These are phyloP conservation scores for Epichloe sibirici DNA, from an alignment of 2,329 filamentous ascomycete genomes.

Conservation along the genomic window DNA sequence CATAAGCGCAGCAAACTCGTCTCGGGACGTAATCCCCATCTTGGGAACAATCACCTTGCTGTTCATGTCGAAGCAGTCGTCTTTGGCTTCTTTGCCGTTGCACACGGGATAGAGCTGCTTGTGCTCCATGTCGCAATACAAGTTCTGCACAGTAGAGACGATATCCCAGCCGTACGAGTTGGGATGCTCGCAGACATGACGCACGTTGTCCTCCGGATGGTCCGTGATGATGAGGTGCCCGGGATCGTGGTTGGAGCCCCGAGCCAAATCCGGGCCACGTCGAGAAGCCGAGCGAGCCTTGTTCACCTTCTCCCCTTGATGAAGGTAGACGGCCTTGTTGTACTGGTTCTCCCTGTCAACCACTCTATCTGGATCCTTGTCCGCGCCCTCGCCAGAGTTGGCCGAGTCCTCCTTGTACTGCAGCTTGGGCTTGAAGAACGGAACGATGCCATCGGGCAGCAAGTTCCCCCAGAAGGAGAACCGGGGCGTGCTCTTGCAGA, in stretches of 20 bases:
- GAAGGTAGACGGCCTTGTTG: conserved; percentile 7
- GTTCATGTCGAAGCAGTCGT: conserved; percentile 11
- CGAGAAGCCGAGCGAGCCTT: background rate
- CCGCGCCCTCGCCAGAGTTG: conserved; percentile 3
- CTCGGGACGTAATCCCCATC: background rate
- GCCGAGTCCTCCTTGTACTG: conserved; percentile 12
- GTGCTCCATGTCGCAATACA: conserved; percentile 22
- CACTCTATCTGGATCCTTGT: conserved; percentile 9
- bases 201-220: conserved; percentile 15
- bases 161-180: conserved; percentile 20
- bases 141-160: conserved; percentile 16
- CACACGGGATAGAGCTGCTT: conserved; percentile 17
- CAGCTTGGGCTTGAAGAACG: conserved; percentile 15
- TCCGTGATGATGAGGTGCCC: conserved; percentile 13
- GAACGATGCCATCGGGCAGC: conserved; percentile 11
- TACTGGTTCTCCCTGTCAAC: conserved; percentile 6
- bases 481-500: conserved; percentile 13
- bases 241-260: background rate
- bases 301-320: conserved; percentile 5
- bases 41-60: background rate
- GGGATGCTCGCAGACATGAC: conserved; percentile 16
- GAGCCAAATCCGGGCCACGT: background rate
- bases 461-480: conserved; percentile 12
- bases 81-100: background rate
- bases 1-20: background rate